Evolutionary conservation across 768 basidiomycete genomes (phyloP).

Genomic region (Leucosporidium creatinivorum): DNA sequence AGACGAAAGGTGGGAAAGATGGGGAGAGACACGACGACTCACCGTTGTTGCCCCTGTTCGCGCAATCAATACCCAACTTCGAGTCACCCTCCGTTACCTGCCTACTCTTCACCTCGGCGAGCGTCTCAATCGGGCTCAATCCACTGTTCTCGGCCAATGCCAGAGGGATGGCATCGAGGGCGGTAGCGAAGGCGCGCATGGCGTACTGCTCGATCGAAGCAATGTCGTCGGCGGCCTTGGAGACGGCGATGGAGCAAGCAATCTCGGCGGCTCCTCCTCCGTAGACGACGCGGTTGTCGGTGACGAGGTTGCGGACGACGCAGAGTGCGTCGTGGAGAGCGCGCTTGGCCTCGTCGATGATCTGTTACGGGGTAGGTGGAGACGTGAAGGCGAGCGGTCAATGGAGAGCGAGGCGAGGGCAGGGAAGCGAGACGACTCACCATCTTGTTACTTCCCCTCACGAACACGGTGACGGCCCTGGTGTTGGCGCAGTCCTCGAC

Average conservation of each 20-base stretch:
- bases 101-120: slow-evolving; percentile 89
- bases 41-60: slow-evolving; percentile 79
- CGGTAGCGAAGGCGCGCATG: slow-evolving; percentile 97
- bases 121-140: slow-evolving; percentile 87
- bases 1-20: neutral
- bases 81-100: slow-evolving; percentile 81
- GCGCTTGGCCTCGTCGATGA: slow-evolving; percentile 97
- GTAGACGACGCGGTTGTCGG: slow-evolving; percentile 94
- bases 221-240: slow-evolving; percentile 94
- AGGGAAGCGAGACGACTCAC: slow-evolving; percentile 46
- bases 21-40: slow-evolving; percentile 33
- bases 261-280: slow-evolving; percentile 98
- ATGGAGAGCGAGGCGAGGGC: neutral
- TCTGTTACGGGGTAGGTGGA: slow-evolving; percentile 50
- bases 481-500: slow-evolving; percentile 98
- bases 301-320: slow-evolving; percentile 87
- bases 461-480: slow-evolving; percentile 92
- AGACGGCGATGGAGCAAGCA: slow-evolving; percentile 83
- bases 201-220: slow-evolving; percentile 98
- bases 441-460: slow-evolving; percentile 98
- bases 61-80: slow-evolving; percentile 85
- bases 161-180: slow-evolving; percentile 87
- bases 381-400: neutral
- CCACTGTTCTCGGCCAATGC: slow-evolving; percentile 98
- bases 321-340: slow-evolving; percentile 97